A percentile compares a stretch with the other conserved stretches of the same genome.
These are phyloP conservation scores for Gaertneriomyces sp. DNA, from an alignment of 192 early-diverging fungal genomes.

Conservation along the genomic window DNA sequence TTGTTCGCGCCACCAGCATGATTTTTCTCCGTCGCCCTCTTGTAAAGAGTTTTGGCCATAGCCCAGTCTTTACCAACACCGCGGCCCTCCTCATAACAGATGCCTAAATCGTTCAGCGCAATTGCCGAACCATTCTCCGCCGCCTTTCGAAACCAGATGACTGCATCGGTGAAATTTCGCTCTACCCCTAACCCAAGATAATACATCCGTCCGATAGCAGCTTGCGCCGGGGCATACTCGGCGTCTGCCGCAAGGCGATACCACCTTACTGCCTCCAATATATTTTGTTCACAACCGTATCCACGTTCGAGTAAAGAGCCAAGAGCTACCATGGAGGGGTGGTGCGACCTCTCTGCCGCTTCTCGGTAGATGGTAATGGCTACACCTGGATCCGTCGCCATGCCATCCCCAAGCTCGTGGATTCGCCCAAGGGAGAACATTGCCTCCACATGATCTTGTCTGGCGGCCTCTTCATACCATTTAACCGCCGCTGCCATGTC, in stretches of 20 bases:
- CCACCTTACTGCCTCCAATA: conserved; percentile 35
- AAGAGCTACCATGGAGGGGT: conserved; percentile 36
- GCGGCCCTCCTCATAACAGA: conserved; percentile 55
- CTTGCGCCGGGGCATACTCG: conserved; percentile 38
- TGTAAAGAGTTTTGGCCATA: conserved; percentile 47
- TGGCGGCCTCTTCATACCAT: conserved; percentile 40
- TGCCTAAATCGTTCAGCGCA: conserved; percentile 52
- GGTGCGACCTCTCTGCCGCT: conserved; percentile 39
- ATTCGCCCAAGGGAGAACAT: conserved; percentile 43
- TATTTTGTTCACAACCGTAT: conserved; percentile 28
- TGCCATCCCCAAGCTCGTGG: conserved; percentile 43
- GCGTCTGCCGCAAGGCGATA: conserved; percentile 34
- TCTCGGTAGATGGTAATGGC: conserved; percentile 36
- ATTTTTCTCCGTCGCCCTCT: conserved; percentile 38
- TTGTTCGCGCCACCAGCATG: conserved; percentile 49
- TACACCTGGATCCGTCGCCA: conserved; percentile 21
- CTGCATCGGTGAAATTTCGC: conserved; percentile 41
- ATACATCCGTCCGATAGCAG: conserved; percentile 43
- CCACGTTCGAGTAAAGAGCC: conserved; percentile 44
- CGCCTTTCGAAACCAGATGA: conserved; percentile 40
- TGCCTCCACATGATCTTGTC: conserved; percentile 35
- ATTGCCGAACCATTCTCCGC: conserved; percentile 42
- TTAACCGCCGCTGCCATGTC: conserved; percentile 42
- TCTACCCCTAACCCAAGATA: conserved; percentile 47
- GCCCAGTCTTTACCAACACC: conserved; percentile 47